Base-by-base conservation (phyloP, 2,329 filamentous ascomycete species). In the Dactylella cylindrospora region DNA sequence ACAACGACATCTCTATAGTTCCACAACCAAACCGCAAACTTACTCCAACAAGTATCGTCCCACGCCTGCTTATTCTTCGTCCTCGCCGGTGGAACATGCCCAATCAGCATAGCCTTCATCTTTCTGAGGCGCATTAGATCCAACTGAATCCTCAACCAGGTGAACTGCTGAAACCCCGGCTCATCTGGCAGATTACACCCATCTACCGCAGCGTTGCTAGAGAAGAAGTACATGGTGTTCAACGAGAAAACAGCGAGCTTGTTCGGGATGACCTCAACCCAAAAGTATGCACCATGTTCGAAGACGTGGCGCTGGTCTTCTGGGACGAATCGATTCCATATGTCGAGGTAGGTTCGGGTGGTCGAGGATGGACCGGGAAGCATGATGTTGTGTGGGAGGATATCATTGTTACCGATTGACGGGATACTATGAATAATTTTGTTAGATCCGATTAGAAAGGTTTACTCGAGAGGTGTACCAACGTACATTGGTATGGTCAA, bases 1-100 rank as follows among this genome's bases (percentile, higher is more conserved):
- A 90, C 79, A 15, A 98, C 79, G 29, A 98, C 85, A 72, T 98
- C 93, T 26, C 93, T 86, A 73, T 90, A 98, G 72, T 94, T 89
- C 67, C 83, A 81, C 69, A 91, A 76, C 89, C 90, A 97, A 3
- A 97, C 76, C 0, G 89, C 86, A 73, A 95, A 98, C 72, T 95
- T 96, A 72, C 96, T 91, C 90, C 91, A 98, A 75, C 93, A 98
- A 0, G 87, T 67, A 76, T 97, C 91, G 67, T 96, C 90, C 93
- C 93, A 98, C 64, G 83, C 84, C 69, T 83, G 81, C 77, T 97
- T 97, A 74, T 83, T 85, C 28, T 83, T 79, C 1, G 90, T 93
- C 64, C 90, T 80, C 0, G 90, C 91, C 0, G 93, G 93, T 1
- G 93, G 90, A 3, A 98, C 90, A 73, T 98, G 93, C 1, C 93